Conservation (phyloP, 306 rosid genomes). For the Astragalus membranaceus region DNA sequence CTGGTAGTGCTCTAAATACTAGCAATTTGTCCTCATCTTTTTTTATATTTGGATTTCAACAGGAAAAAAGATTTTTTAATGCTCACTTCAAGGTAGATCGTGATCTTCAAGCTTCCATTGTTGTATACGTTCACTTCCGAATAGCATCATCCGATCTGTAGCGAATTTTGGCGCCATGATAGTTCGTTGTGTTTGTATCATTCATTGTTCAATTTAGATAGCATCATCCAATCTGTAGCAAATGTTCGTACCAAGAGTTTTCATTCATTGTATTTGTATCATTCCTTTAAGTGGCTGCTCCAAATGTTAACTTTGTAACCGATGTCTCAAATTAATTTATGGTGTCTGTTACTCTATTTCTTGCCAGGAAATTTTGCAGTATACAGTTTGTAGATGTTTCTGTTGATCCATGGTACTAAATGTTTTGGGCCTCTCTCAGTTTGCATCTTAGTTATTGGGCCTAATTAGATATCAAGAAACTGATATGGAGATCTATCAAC, state of each 20-base stretch:
- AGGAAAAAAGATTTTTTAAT: slow-evolving; percentile 71
- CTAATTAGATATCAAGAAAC: too few relatives aligned
- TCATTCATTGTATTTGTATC: neutral
- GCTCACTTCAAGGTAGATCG: slow-evolving; percentile 96
- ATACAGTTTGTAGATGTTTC: neutral
- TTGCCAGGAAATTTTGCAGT: slow-evolving; percentile 3
- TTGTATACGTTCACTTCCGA: too few relatives aligned
- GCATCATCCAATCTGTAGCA: slow-evolving; percentile 20
- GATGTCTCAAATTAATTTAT: neutral
- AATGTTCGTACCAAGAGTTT: neutral
- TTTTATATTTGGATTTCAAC: slow-evolving; percentile 20
- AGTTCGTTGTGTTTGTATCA: too few relatives aligned
- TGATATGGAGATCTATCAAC: too few relatives aligned
- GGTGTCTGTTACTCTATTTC: neutral
- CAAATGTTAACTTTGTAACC: neutral
- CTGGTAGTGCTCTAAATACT: neutral
- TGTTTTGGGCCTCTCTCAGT: too few relatives aligned
- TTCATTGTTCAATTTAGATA: too few relatives aligned
- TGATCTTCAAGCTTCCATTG: slow-evolving; percentile 70
- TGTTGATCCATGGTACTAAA: too few relatives aligned
- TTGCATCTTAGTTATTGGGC: too few relatives aligned
- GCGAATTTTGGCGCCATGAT: too few relatives aligned
- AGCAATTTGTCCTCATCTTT: slow-evolving; percentile 2
- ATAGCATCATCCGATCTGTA: too few relatives aligned
- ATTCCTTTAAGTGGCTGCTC: neutral